Evolutionary conservation across 176 grass and related monocot species (phyloP), one percentile per base, ranked within the genome.

Genomic region (Oryza glumipatula): DNA sequence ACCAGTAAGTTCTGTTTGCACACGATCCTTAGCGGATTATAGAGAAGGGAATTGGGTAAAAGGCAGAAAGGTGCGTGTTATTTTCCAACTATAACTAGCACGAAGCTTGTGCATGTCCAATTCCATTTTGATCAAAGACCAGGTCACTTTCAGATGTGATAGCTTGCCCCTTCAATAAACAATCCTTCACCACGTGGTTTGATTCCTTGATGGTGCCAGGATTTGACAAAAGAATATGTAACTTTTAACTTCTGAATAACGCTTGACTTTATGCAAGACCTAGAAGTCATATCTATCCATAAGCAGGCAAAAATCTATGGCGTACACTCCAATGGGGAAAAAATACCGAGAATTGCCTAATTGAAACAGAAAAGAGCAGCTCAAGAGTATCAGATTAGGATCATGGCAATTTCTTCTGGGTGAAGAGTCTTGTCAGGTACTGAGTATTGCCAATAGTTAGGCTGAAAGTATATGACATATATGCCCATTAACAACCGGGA

Each of bases 1-100:
- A 99, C 96, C 9, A 83, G 96, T 99, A 94, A 97, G 92, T 89
- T 90, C 19, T 56, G 15, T 86, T 67, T 81, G n/a, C 22, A 76
- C 30, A 76, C 74, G 79, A 79, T 36, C 13, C 28, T 83, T 67
- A 32, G 63, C 19, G 67, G 32, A 68, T 52, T 46, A 44, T 76
- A 51, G 33, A 68, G 78, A 79, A 73, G 22, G 61, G 28, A 64
- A 76, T 80, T 79, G 65, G 63, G 76, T 70, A 68, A 82, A 69
- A 81, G 39, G 21, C 1, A 74, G 83, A 84, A 52, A 68, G 23
- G 48, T 75, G 78, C 78, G 35, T 72, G 82, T 82, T 71, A 65
- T 26, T 86, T 75, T 63, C 68, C 69, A 83, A 90, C 47, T 83
- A n/a, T 73, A 81, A 17, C 48, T 75, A 76, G 21, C 24, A 85